Conservation (phyloP, 352 stramenopile species). For the Pythium oligandrum region DNA sequence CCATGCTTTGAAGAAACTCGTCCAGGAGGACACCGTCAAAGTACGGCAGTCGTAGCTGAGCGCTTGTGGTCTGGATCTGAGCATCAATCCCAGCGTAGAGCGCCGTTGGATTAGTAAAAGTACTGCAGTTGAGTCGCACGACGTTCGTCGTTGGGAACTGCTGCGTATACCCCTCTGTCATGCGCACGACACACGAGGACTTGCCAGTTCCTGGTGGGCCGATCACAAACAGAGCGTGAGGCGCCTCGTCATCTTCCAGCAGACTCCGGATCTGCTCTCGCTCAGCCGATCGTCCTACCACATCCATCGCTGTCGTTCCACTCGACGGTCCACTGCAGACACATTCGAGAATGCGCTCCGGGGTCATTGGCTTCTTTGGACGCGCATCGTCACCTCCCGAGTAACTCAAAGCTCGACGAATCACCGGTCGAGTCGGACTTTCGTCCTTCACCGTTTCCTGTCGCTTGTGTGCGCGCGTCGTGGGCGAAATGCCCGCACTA, state of each 20-base stretch:
- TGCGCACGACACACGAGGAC: constrained; percentile 45
- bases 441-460: neutral
- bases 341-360: constrained; percentile 21
- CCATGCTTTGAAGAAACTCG: constrained; percentile 25
- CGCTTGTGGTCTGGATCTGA: constrained; percentile 19
- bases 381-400: neutral
- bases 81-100: constrained; percentile 37
- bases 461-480: constrained; percentile 6
- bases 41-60: constrained; percentile 14
- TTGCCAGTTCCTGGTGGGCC: constrained; percentile 66
- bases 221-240: constrained; percentile 53
- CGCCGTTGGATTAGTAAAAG: constrained; percentile 38
- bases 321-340: constrained; percentile 21
- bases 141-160: constrained; percentile 7
- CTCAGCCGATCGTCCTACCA: constrained; percentile 42
- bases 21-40: constrained; percentile 44
- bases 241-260: constrained; percentile 2
- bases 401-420: constrained; percentile 20
- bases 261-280: constrained; percentile 31
- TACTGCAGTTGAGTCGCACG: constrained; percentile 67
- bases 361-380: constrained; percentile 2
- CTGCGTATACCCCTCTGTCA: constrained; percentile 3
- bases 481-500: constrained; percentile 9
- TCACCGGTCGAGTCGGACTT: constrained; percentile 2
- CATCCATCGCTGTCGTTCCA: constrained; percentile 8